Conservation (phyloP, 345 rosid species). For the Isatis tinctoria region DNA sequence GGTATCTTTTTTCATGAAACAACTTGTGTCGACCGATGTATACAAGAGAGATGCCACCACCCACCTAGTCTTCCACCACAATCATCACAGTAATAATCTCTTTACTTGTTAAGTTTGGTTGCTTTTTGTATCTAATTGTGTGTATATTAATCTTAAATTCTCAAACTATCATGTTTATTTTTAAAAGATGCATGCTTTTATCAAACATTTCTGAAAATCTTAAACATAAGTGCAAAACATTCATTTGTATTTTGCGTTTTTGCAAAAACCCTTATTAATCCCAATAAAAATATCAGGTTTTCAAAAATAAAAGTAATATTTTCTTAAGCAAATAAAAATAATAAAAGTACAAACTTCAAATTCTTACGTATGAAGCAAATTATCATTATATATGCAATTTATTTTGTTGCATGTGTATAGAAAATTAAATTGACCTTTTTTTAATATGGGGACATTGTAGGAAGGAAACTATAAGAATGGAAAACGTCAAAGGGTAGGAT, state of each 20-base stretch:
- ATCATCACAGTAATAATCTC: not conserved
- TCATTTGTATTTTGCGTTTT: not conserved
- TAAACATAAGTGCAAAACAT: too few relatives aligned
- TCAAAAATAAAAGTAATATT: not conserved
- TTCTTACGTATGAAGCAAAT: not conserved
- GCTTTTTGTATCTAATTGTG: too few relatives aligned
- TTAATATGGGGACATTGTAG: too few relatives aligned
- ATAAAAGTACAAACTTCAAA: not conserved
- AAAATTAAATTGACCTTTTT: too few relatives aligned
- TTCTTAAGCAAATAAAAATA: not conserved
- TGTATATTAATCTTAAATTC: too few relatives aligned
- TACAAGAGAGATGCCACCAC: too few relatives aligned
- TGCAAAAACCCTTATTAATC: not conserved
- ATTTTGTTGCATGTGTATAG: too few relatives aligned
- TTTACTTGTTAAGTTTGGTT: not conserved
- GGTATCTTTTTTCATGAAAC: too few relatives aligned
- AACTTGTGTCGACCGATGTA: too few relatives aligned
- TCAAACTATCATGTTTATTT: not conserved
- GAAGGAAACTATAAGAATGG: too few relatives aligned
- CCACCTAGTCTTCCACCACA: not conserved
- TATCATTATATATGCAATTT: too few relatives aligned
- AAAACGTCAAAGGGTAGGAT: too few relatives aligned
- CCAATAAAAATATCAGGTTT: not conserved
- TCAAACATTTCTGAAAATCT: not conserved
- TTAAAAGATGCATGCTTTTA: not conserved